Evolutionary conservation across 768 basidiomycete species (phyloP).

Genomic region (Artomyces pyxidatus): DNA sequence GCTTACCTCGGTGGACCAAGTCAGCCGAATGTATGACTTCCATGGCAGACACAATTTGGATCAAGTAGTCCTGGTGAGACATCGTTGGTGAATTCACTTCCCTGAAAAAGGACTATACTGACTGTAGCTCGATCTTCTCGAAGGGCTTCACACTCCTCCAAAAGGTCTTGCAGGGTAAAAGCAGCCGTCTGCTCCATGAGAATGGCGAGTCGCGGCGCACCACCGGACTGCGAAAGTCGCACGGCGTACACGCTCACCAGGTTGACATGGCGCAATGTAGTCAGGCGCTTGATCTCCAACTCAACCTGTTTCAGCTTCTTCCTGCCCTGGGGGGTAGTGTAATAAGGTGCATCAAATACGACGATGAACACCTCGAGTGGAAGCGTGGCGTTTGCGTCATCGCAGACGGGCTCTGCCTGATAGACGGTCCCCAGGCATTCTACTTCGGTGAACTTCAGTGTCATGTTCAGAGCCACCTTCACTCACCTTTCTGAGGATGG

Average conservation of each 20-base stretch:
- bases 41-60: conserved; percentile 63
- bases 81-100: not conserved
- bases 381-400: conserved; percentile 47
- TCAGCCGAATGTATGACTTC: conserved; percentile 57
- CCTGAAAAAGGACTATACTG: conserved; percentile 17
- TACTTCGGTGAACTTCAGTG: conserved; percentile 18
- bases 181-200: conserved; percentile 66
- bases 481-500: conserved; percentile 57
- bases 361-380: conserved; percentile 64
- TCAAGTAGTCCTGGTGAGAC: conserved; percentile 60
- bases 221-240: conserved; percentile 44
- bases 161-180: conserved; percentile 59
- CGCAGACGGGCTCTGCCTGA: conserved; percentile 68
- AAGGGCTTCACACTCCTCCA: conserved; percentile 73
- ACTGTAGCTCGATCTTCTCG: conserved; percentile 65
- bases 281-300: conserved; percentile 54
- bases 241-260: conserved; percentile 61
- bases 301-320: conserved; percentile 67
- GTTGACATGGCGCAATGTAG: conserved; percentile 52
- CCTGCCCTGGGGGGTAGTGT: conserved; percentile 57
- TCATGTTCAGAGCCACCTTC: not conserved
- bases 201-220: conserved; percentile 49
- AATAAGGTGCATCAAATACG: conserved; percentile 62
- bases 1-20: conserved; percentile 66
- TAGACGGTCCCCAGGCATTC: conserved; percentile 62